Evolutionary conservation across 768 basidiomycete genomes (phyloP), one percentile per base, ranked within the genome.

Genomic region (Termitomyces sp.): DNA sequence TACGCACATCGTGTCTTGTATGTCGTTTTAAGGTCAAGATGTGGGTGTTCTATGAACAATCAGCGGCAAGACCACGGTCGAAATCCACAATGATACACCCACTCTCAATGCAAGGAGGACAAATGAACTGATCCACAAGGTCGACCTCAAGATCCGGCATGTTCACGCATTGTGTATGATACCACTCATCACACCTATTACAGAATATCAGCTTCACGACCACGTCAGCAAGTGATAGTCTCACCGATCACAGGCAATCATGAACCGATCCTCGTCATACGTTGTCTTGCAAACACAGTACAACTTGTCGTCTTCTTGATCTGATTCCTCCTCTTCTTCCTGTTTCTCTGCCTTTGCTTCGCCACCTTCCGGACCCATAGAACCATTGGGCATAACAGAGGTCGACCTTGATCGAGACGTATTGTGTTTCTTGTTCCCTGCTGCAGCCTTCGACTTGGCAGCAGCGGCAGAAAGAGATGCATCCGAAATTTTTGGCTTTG

Each of bases 221-320:
- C 55, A 39, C 47, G 39, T 54, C 50, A 39, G 33, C 48, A 31
- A 36, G 46, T 1, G 39, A 60, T 56, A 28, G 42, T 70, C 88
- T 54, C 63, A 92, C 92, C 85, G 81, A 75, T 96, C 94, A 67
- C 94, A 96, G 28, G 91, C 94, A 69, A 96, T 94, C 94, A 96
- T 96, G 60, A 88, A 80, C 52, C 82, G 78, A 67, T 92, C 90
- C 68, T 93, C 89, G 62, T 96, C 90, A 62, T 96, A 95, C 62
- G 77, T 81, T 22, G 88, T 90, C 72, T 90, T 84, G 76, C 94
- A 97, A 15, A 96, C 75, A 65, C 94, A 96, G 65, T 96, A 96
- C 51, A 94, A 70, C 69, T 88, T 86, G 65, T 89, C 86, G 64
- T 90, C 83, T 34, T 84, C 84, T 36, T 70, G 70, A 45, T 73